Evolutionary conservation across 441 rosid genomes (phyloP).

Genomic region (Iberis amara): DNA sequence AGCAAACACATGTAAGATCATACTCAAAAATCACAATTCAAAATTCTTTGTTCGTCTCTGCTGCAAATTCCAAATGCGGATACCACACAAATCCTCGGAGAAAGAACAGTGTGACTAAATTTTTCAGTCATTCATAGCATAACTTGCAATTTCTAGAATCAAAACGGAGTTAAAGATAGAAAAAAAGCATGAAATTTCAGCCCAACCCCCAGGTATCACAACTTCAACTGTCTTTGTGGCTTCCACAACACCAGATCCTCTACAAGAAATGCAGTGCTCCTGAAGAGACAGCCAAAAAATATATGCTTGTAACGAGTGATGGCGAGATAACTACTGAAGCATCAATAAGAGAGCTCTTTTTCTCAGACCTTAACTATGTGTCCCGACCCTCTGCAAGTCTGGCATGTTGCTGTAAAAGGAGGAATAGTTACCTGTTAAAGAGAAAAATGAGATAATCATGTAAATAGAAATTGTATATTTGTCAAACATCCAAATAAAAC

Average conservation of each 20-base stretch:
- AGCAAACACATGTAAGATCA: constrained; percentile 11
- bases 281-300: constrained; percentile 29
- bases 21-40: constrained; percentile 14
- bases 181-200: constrained; percentile 24
- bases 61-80: constrained; percentile 7
- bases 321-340: constrained; percentile 14
- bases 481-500: constrained; percentile 12
- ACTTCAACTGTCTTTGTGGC: constrained; percentile 69
- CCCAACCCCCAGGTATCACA: constrained; percentile 75
- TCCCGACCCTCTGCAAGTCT: constrained; percentile 69
- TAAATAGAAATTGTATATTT: constrained; percentile 10
- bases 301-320: constrained; percentile 18
- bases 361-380: constrained; percentile 55
- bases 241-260: constrained; percentile 75
- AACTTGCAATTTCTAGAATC: constrained; percentile 13
- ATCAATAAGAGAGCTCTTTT: constrained; percentile 21
- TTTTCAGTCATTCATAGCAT: constrained; percentile 17
- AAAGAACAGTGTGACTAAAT: constrained; percentile 6
- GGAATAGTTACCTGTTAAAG: constrained; percentile 72
- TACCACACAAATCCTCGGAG: constrained; percentile 10
- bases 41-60: constrained; percentile 14
- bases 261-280: constrained; percentile 66
- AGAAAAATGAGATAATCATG: constrained; percentile 22
- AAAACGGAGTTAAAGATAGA: constrained; percentile 8
- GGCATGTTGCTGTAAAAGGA: constrained; percentile 80